Percentiles rank a stretch among this genome's conserved stretches.
phyloP scores from a whole-genome alignment of 768 basidiomycete species.

The Phlebiopsis flavidoalba region DNA sequence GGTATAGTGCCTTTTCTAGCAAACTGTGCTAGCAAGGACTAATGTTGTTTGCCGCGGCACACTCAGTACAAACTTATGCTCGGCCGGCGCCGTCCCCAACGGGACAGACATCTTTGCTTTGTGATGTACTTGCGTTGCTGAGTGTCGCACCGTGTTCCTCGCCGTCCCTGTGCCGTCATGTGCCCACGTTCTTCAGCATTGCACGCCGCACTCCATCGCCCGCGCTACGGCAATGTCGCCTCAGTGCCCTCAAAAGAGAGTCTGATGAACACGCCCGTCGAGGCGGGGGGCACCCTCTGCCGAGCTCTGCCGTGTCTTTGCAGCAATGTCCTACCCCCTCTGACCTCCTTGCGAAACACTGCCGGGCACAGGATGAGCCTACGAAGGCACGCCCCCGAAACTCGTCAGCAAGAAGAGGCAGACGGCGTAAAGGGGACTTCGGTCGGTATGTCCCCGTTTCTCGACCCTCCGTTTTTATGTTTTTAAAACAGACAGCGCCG shows the following conservation, averaged over 20 bases:
- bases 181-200: not conserved
- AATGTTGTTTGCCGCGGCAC: not conserved
- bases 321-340: not conserved
- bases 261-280: not conserved
- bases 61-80: not conserved
- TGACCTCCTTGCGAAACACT: not conserved
- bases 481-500: not conserved
- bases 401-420: not conserved
- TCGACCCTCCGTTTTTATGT: not conserved
- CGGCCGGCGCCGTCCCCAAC: not conserved
- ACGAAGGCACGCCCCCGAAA: not conserved
- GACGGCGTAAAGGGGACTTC: not conserved
- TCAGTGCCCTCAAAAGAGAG: not conserved
- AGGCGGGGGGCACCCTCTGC: not conserved
- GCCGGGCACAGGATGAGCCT: not conserved
- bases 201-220: no score
- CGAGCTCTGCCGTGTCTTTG: not conserved
- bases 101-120: not conserved
- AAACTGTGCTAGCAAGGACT: no score
- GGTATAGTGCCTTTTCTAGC: not conserved
- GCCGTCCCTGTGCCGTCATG: not conserved
- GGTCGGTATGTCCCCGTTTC: not conserved
- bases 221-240: not conserved
- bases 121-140: not conserved
- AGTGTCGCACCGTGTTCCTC: not conserved